Evolutionary conservation across 768 basidiomycete species (phyloP).

Genomic region (Termitomyces sp.): DNA sequence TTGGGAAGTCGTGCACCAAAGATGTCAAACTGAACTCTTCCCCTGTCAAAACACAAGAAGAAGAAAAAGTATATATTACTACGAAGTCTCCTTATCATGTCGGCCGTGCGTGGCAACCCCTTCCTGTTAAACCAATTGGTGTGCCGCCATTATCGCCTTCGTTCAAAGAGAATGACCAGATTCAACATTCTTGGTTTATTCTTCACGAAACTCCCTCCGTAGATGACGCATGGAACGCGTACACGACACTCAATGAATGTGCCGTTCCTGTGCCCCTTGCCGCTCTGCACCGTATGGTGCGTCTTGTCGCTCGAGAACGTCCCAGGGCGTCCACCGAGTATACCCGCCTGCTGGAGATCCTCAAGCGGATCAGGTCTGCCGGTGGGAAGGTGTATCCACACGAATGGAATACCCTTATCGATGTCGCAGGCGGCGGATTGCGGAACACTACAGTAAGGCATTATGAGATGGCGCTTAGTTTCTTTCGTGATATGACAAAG

Average conservation of each 20-base stretch:
- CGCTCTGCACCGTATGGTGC: slow-evolving; percentile 61
- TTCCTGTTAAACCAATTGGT: slow-evolving; percentile 7
- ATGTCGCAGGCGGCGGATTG: slow-evolving; percentile 63
- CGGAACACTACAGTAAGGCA: slow-evolving; percentile 54
- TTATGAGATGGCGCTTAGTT: slow-evolving; percentile 54
- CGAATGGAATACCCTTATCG: slow-evolving; percentile 77
- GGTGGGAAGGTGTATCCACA: slow-evolving; percentile 54
- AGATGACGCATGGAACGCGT: slow-evolving; percentile 38
- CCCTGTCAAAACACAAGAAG: not conserved
- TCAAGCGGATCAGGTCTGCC: slow-evolving; percentile 51
- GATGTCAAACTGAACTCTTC: not conserved
- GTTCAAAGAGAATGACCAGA: slow-evolving; percentile 5
- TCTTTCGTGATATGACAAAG: slow-evolving; percentile 58
- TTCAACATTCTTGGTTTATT: slow-evolving; percentile 15
- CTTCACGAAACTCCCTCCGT: slow-evolving; percentile 18
- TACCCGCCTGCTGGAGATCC: slow-evolving; percentile 64
- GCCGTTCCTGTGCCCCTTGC: slow-evolving; percentile 33
- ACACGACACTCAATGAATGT: slow-evolving; percentile 29
- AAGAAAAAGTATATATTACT: not conserved
- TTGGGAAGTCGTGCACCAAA: not conserved
- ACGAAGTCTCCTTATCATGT: slow-evolving; percentile 16
- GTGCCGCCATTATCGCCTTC: not conserved
- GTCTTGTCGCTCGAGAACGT: slow-evolving; percentile 48
- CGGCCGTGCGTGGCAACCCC: slow-evolving; percentile 23
- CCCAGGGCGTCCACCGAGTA: slow-evolving; percentile 60